Evolutionary conservation across 116 monocot species (phyloP), one percentile per base, ranked within the genome.

Genomic region (Posidonia oceanica): DNA sequence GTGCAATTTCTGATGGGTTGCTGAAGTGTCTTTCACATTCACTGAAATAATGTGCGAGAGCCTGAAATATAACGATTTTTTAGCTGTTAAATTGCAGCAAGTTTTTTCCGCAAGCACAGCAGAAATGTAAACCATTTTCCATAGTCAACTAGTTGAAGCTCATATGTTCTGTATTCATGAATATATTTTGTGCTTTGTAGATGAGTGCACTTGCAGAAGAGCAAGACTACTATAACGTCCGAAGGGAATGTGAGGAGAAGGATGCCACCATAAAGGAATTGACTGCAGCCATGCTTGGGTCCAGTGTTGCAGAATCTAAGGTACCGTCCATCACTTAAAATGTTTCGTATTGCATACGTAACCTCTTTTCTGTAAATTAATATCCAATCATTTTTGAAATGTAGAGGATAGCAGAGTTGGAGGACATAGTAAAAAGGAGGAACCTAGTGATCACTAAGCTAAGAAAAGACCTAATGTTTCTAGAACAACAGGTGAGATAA

Each of bases 201-300:
- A 51, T 92, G 44, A 85, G 75, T 39, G 52, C 72, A 53, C 72
- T 88, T 18, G 91, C 85, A 39, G 72, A 65, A 76, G 83, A 89
- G 65, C 87, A 89, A 64, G 83, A 87, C 17, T 75, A 77, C 39
- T 97, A 82, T 64, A 89, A 89, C 61, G 80, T 92, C 61, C 72
- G 83, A 21, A 85, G 79, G 71, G 89, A 89, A 69, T 89, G 87
- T 36, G 83, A 92, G 77, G 89, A 97, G 79, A 97, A 97, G 79
- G 87, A 89, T 79, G 80, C 71, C 2, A 79, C 71, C 23, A 97
- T 97, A 75, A 82, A 87, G 54, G 85, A 92, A 77, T 78, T 92
- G 42, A 60, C 36, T 39, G 74, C 77, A 71, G 78, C 75, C 69
- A 78, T 76, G 41, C 54, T 87, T 75, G 71, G 67, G 56, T 79